These are phyloP conservation scores for Xerocomus minutiporus DNA, from an alignment of 1,284 basidiomycete genomes.

Conservation along the genomic window DNA sequence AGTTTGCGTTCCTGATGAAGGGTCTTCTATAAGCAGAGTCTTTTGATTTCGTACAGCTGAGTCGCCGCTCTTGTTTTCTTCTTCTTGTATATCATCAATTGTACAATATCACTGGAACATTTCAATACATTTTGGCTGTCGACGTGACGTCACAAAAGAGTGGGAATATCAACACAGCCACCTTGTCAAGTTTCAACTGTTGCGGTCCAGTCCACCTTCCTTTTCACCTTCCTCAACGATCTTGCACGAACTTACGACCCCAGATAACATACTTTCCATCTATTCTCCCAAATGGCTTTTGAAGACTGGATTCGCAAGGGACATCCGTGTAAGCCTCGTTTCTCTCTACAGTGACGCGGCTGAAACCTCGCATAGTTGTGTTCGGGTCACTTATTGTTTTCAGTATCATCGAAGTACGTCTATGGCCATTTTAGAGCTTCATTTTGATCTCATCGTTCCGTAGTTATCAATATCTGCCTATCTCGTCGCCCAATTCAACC, in stretches of 20 bases:
- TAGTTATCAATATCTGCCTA: constrained; percentile 67
- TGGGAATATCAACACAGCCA: constrained; percentile 22
- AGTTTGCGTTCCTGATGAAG: constrained; percentile 52
- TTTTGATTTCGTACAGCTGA: constrained; percentile 12
- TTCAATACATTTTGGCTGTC: not conserved
- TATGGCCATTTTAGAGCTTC: not conserved
- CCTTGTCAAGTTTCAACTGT: constrained; percentile 13
- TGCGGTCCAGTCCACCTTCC: not conserved
- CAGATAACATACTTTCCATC: constrained; percentile 11
- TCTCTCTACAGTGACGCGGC: not conserved
- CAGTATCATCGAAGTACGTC: constrained; percentile 29
- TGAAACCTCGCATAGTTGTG: constrained; percentile 22
- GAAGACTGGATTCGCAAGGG: constrained; percentile 37
- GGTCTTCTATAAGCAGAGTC: constrained; percentile 32
- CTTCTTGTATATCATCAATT: constrained; percentile 12
- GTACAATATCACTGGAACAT: constrained; percentile 16
- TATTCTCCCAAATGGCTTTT: constrained; percentile 29
- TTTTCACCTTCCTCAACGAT: constrained; percentile 15
- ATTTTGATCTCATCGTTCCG: not conserved
- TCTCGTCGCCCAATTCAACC: constrained; percentile 56
- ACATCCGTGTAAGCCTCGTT: constrained; percentile 33
- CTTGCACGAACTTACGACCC: constrained; percentile 33
- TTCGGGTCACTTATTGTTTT: constrained; percentile 26
- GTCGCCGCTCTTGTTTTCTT: not conserved
- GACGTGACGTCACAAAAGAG: constrained; percentile 21